Evolutionary conservation across 2,329 filamentous ascomycete genomes (phyloP), one percentile per base, ranked within the genome.

Genomic region (Colletotrichum liaoningense): DNA sequence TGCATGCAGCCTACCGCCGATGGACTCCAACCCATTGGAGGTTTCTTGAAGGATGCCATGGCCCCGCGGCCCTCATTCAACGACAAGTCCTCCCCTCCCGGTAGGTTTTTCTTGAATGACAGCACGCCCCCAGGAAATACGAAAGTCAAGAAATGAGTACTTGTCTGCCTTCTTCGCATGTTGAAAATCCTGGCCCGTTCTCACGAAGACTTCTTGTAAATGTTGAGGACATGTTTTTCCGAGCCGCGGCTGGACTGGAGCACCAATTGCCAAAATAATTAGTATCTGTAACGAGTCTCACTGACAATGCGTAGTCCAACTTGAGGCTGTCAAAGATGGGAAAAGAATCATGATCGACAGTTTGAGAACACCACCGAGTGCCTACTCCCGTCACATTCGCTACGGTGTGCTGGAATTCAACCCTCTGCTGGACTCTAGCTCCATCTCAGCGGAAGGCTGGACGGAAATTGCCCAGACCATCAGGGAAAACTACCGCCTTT

Each of bases 391-490:
- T 30, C 93, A 94, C 78, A 92, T 98, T 73, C 91, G 95, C 70
- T 98, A 97, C 82, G 91, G 91, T 4, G 93, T 97, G 42, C 88
- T 95, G 68, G 95, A 98, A 79, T 98, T 97, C 82, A 88, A 92
- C 63, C 93, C 94, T 30, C 84, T 98, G 49, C 90, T 98, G 4
- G 95, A 98, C 84, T 97, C 94, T 75, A 96, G 93, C 80, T 97
- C 94, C 67, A 97, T 98, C 81, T 94, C 95, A 74, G 94, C 94
- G 22, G 89, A 90, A 56, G 95, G 95, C 71, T 98, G 95, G 95
- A 92, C 93, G 12, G 90, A 95, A 79, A 97, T 98, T 80, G 94
- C 95, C 1, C 85, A 88, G 63, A 90, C 93, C n/a, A 90, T 98
- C 76, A 89, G 91, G 77, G 91, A 93, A 75, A 98, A 98, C 83